A percentile compares a stretch with the other conserved stretches of the same genome.
Evolutionary conservation across 2,329 filamentous ascomycete species (phyloP).

Genomic region (Cyphellophora europaea): DNA sequence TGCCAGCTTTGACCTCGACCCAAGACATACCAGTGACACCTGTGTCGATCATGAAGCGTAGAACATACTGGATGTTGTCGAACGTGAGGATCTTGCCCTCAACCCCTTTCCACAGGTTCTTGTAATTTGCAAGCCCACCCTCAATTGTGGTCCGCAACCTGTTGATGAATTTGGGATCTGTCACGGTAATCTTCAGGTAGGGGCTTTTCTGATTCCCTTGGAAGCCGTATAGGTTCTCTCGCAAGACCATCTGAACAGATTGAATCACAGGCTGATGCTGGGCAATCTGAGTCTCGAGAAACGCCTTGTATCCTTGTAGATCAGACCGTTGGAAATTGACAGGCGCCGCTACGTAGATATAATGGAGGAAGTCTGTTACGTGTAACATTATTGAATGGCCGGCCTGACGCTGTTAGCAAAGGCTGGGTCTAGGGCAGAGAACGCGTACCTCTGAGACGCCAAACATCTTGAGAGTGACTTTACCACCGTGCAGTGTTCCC

Average conservation of each 20-base stretch:
- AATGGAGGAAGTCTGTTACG: conserved; percentile 92
- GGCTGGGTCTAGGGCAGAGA: neutral
- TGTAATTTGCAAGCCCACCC: conserved; percentile 72
- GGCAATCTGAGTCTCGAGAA: conserved; percentile 69
- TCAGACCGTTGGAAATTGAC: conserved; percentile 70
- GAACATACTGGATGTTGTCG: conserved; percentile 89
- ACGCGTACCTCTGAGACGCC: conserved; percentile 69
- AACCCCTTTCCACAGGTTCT: conserved; percentile 70
- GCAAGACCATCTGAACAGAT: conserved; percentile 70
- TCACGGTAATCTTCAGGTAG: conserved; percentile 88
- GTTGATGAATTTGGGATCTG: conserved; percentile 74
- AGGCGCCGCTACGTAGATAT: conserved; percentile 86
- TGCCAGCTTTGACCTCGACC: conserved; percentile 72
- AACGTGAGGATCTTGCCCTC: conserved; percentile 75
- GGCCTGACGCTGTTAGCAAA: conserved; percentile 26
- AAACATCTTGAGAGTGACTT: conserved; percentile 78
- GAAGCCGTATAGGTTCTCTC: conserved; percentile 88
- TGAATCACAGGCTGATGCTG: conserved; percentile 65
- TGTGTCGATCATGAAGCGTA: conserved; percentile 97
- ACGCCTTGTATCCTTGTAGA: conserved; percentile 67
- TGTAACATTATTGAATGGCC: conserved; percentile 92
- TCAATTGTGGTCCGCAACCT: conserved; percentile 70
- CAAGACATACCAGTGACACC: conserved; percentile 94
- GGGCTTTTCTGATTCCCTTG: conserved; percentile 87
- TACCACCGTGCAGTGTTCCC: conserved; percentile 68